phyloP scores from a whole-genome alignment of 2,329 filamentous ascomycete genomes.

The Exophiala oligosperma region DNA sequence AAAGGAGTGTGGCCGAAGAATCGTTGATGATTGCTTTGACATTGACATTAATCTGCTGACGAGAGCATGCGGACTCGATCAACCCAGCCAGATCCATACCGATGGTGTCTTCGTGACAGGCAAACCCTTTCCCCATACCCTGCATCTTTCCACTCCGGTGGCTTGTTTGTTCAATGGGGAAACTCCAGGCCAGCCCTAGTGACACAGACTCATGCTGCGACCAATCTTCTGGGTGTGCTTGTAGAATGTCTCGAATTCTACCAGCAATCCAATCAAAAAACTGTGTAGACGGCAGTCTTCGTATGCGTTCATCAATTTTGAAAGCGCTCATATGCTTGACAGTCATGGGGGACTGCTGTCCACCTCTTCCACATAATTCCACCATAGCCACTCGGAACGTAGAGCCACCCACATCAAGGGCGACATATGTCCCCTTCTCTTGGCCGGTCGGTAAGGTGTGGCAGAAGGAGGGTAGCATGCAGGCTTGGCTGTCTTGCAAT shows the following conservation, averaged over 20 bases:
- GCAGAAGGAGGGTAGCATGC: slow-evolving; percentile 67
- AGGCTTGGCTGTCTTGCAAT: slow-evolving; percentile 57
- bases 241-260: slow-evolving; percentile 57
- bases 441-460: slow-evolving; percentile 60
- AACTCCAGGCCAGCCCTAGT: slow-evolving; percentile 67
- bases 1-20: slow-evolving; percentile 61
- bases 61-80: slow-evolving; percentile 59
- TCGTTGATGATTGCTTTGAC: slow-evolving; percentile 66
- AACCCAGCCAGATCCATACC: slow-evolving; percentile 61
- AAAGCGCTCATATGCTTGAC: slow-evolving; percentile 57
- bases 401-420: slow-evolving; percentile 66
- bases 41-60: slow-evolving; percentile 55
- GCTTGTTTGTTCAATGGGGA: slow-evolving; percentile 66
- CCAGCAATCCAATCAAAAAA: slow-evolving; percentile 70
- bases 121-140: slow-evolving; percentile 66
- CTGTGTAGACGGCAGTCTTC: slow-evolving; percentile 53
- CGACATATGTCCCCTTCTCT: slow-evolving; percentile 61
- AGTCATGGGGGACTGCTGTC: slow-evolving; percentile 47
- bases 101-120: slow-evolving; percentile 58
- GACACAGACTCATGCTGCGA: slow-evolving; percentile 42
- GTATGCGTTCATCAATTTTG: slow-evolving; percentile 57
- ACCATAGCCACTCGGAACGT: slow-evolving; percentile 65
- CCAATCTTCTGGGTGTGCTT: slow-evolving; percentile 38
- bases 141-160: slow-evolving; percentile 57
- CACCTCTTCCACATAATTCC: slow-evolving; percentile 52